Percentiles rank a stretch among this genome's conserved stretches.
These are phyloP conservation scores for Globisporangium echinulatum DNA, from an alignment of 352 stramenopile species.

Conservation along the genomic window DNA sequence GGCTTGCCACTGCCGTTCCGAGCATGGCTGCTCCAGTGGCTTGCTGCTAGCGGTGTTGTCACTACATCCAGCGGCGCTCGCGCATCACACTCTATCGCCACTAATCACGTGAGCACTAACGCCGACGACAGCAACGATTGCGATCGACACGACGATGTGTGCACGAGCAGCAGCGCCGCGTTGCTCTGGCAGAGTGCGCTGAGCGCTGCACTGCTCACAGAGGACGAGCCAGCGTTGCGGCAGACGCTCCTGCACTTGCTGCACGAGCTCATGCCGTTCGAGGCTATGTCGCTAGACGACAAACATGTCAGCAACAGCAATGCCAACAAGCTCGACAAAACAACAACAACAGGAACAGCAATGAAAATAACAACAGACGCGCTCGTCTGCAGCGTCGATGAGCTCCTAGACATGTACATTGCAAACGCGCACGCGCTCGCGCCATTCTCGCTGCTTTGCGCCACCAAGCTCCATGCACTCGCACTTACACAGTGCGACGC, in stretches of 20 bases:
- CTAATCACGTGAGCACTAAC: too few relatives aligned
- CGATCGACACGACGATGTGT: background rate
- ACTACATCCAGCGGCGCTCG: background rate
- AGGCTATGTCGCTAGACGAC: too few relatives aligned
- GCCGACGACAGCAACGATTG: background rate
- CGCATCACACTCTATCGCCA: background rate
- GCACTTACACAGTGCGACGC: slow-evolving; percentile 6
- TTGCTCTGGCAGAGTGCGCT: slow-evolving; percentile 28
- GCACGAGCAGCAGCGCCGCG: too few relatives aligned
- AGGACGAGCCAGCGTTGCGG: slow-evolving; percentile 22
- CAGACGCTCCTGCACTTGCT: slow-evolving; percentile 20
- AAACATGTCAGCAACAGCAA: too few relatives aligned
- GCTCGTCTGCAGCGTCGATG: slow-evolving; percentile 14
- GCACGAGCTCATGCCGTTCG: slow-evolving; percentile 5
- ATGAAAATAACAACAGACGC: background rate
- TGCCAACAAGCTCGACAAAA: too few relatives aligned
- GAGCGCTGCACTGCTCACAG: slow-evolving; percentile 23
- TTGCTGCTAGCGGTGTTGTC: slow-evolving; percentile 6
- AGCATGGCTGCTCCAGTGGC: slow-evolving; percentile 28
- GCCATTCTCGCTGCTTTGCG: slow-evolving; percentile 30
- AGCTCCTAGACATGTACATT: slow-evolving; percentile 42
- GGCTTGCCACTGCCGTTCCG: slow-evolving; percentile 19
- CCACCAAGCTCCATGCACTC: slow-evolving; percentile 33
- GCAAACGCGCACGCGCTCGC: slow-evolving; percentile 23
- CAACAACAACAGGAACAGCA: background rate